phyloP scores from a whole-genome alignment of 805 yeast species.

The Maudiozyma turicensis region DNA sequence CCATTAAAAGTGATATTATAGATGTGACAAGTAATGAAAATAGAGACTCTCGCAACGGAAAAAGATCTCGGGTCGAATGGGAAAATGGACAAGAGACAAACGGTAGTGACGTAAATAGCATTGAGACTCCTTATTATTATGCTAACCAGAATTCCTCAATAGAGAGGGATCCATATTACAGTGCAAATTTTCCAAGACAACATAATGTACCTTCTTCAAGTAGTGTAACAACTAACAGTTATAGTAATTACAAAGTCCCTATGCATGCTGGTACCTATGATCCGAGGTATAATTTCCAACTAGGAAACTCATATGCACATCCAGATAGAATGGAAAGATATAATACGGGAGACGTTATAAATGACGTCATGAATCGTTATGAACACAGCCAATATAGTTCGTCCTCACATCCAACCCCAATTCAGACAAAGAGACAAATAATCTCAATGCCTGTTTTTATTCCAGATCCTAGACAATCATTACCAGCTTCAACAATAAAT shows the following conservation, averaged over 20 bases:
- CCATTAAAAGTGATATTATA: not conserved
- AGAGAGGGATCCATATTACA: not conserved
- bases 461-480: not conserved
- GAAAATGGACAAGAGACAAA: not conserved
- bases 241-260: not conserved
- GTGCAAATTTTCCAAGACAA: not conserved
- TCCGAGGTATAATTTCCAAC: not conserved
- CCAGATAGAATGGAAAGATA: not conserved
- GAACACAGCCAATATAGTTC: not conserved
- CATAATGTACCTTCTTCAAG: not conserved
- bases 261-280: not conserved
- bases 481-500: not conserved
- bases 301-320: not conserved
- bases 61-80: not conserved
- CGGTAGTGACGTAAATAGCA: not conserved
- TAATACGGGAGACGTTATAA: not conserved
- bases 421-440: not conserved
- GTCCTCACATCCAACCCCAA: not conserved
- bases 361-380: not conserved
- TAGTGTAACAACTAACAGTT: not conserved
- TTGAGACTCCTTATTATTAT: not conserved
- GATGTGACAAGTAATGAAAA: not conserved
- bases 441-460: constrained; percentile 2
- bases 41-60: not conserved
- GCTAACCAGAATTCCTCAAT: not conserved